phyloP scores from a whole-genome alignment of 2,329 filamentous ascomycete genomes.

The Verticillium tricorpus region DNA sequence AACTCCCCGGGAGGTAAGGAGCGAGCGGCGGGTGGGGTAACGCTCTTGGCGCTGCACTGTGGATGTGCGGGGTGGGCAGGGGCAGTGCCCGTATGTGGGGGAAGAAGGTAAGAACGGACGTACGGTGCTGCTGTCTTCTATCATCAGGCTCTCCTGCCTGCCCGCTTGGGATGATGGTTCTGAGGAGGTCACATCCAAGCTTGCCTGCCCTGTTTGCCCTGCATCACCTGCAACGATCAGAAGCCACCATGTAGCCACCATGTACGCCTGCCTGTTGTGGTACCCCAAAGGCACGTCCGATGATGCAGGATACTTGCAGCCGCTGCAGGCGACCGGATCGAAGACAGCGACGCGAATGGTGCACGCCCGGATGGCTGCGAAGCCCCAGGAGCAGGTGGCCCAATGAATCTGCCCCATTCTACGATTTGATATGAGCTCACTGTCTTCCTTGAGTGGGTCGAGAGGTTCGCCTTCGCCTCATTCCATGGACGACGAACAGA shows the following conservation, averaged over 20 bases:
- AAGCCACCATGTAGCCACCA: neutral
- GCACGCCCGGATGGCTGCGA: neutral
- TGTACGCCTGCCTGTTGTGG: neutral
- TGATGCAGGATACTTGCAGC: neutral
- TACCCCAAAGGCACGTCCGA: neutral
- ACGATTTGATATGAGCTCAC: too few species aligned
- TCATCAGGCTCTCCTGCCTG: constrained; percentile 3
- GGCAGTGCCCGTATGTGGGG: neutral
- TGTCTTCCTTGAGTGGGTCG: too few species aligned
- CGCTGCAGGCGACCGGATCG: neutral
- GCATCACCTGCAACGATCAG: neutral
- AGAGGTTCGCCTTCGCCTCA: too few species aligned
- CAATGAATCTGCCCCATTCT: too few species aligned
- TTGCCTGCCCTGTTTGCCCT: neutral
- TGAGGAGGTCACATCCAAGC: neutral
- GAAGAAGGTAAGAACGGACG: too few species aligned
- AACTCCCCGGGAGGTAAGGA: neutral
- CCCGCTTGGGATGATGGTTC: neutral
- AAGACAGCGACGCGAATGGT: neutral
- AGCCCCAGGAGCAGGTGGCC: neutral
- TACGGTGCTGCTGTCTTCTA: neutral
- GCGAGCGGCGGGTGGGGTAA: neutral
- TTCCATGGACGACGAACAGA: too few species aligned
- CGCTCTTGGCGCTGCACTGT: neutral
- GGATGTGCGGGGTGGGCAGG: neutral